Base-by-base conservation (phyloP, 2,329 filamentous ascomycete genomes). In the Epichloe sylvatica region DNA sequence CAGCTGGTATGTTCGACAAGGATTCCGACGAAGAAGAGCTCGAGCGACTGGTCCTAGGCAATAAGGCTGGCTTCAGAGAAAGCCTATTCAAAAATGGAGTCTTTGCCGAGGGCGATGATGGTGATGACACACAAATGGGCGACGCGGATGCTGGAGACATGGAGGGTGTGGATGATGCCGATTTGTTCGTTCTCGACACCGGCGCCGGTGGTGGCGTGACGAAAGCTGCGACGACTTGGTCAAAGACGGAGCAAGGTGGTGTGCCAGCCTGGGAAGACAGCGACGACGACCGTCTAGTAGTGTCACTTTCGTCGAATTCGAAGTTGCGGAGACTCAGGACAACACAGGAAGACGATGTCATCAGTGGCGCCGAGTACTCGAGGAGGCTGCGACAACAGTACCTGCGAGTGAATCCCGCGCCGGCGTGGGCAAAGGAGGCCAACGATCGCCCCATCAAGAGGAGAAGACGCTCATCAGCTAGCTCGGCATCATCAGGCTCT, bases 261-360 rank as follows among this genome's bases (percentile, higher is more conserved):
- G 70, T 72, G 19, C 75, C 83, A 3, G 86, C 81, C 1, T 98
- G 92, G 92, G 81, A 90, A 57, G 92, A 98, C 64, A 97, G 90
- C 65, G 92, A 98, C 59, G 92, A 98, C 62, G 92, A 97, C 62
- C 78, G 86, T 49, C 71, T 96, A 54, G 78, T 81, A 6, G 76
- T 98, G 45, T 97, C 91, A 13, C 75, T 98, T 38, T 84, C 87
- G 25, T 33, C 25, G 12, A 81, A 83, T 42, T 78, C 81, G 45
- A 78, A 86, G 55, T 66, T 96, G 62, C 80, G 90, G 56, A 97
- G 97, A 67, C 72, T 98, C 54, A 78, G 92, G 53, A 73, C 81
- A 46, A 83, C 80, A 2, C 88, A 91, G 61, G 78, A 77, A 1
- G 92, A 98, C 60, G 92, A 98, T 64, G 64, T 94, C 11, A 79